Base-by-base conservation (phyloP, 345 rosid genomes). In the Acer negundo region DNA sequence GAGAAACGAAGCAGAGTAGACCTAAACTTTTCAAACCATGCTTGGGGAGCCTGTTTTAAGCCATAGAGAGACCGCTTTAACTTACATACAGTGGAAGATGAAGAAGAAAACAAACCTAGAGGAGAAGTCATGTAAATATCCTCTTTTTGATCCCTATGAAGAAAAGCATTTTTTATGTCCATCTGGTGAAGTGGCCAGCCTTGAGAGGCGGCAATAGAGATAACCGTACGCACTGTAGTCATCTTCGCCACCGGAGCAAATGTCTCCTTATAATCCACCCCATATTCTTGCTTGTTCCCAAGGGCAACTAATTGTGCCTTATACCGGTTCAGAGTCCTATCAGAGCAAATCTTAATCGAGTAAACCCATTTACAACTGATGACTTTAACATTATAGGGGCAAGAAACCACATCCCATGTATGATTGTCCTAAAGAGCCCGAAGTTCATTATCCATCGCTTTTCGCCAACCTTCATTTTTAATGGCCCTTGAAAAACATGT, bases 21-120 rank as follows among this genome's bases (percentile, higher is more conserved):
- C 46, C 40, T 35, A 3, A 72, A 63, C 28, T 75, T 75, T 0
- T 65, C 70, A 75, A 63, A 75, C 77, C 70, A 75, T 7, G 70
- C 77, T 0, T 28, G 23, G 1, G 74, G 74, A 35, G 79, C 49
- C 56, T 67, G 66, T 38, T 76, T 68, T 4, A 76, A 28, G 6
- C 69, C 62, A 69, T 69, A 68, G 1, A 75, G 9, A 12, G 70
- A 64, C 0, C 16, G 19, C 0, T n/a, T 35, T 13, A 51, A 28
- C 46, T 42, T 42, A 42, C 46, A 42, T 8, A 42, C 46, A 7
- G 46, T 11, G 46, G 46, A 8, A 42, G 46, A 42, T 11, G 2
- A 0, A 42, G 46, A 42, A 42, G 10, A 42, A 40, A 42, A 16
- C 35, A 71, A 24, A 31, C 65, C 51, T 0, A 3, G 23, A 20